Percentiles rank a stretch among this genome's conserved stretches.
Conservation (phyloP, 2,329 filamentous ascomycete genomes). For the Pseudogymnoascus sp. region DNA sequence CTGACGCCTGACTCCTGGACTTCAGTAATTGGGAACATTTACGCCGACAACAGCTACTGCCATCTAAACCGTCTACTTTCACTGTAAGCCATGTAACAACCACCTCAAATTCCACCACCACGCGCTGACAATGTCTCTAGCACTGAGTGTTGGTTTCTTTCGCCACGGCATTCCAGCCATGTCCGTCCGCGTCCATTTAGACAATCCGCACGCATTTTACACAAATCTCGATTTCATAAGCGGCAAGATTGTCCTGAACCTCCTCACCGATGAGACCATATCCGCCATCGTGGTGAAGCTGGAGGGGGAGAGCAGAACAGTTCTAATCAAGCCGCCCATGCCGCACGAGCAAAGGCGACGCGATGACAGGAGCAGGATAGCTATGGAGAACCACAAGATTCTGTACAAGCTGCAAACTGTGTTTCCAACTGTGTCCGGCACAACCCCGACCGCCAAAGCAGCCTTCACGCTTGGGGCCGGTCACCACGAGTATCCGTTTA, state of each 20-base stretch:
- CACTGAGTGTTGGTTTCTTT: not conserved
- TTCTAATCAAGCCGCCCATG: constrained; percentile 29
- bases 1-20: not conserved
- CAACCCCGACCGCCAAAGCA: constrained; percentile 19
- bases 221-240: constrained; percentile 71
- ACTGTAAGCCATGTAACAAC: not conserved
- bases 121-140: not conserved
- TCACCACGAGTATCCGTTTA: constrained; percentile 69
- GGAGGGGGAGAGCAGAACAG: constrained; percentile 69
- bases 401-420: constrained; percentile 67
- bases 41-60: not conserved
- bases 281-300: constrained; percentile 74
- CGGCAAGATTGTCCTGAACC: constrained; percentile 50
- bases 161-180: constrained; percentile 33
- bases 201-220: constrained; percentile 62
- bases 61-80: not conserved
- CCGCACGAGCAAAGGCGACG: constrained; percentile 13
- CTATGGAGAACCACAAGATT: constrained; percentile 61
- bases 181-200: constrained; percentile 61
- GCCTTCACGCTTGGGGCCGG: constrained; percentile 59
- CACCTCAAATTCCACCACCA: not conserved
- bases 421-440: constrained; percentile 49
- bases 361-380: constrained; percentile 26
- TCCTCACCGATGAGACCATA: constrained; percentile 62
- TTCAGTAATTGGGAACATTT: not conserved